phyloP scores from a whole-genome alignment of 352 stramenopile genomes.

The Saprolegnia parasitica region DNA sequence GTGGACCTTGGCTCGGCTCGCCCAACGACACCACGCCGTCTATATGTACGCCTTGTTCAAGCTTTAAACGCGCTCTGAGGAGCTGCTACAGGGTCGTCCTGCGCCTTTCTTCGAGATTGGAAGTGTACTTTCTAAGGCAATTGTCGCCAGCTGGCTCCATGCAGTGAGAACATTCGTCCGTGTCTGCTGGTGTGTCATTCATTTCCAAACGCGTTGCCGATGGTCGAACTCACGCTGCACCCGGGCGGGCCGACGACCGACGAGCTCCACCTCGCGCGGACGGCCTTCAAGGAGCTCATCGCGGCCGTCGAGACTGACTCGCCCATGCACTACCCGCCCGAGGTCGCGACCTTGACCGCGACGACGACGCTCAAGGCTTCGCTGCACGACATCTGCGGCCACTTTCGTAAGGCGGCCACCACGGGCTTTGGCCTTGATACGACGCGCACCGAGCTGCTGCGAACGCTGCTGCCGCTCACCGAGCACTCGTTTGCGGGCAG shows the following conservation, averaged over 20 bases:
- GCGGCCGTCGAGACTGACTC: not conserved
- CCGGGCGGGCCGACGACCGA: not conserved
- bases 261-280: not conserved
- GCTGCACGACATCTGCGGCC: not conserved
- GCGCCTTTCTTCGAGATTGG: too few species aligned
- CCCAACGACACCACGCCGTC: too few species aligned
- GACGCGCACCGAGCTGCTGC: not conserved
- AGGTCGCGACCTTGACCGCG: not conserved
- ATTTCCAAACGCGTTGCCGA: not conserved
- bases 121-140: not conserved
- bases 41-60: too few species aligned
- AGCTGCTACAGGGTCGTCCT: too few species aligned
- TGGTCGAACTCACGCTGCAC: not conserved
- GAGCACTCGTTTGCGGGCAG: not conserved
- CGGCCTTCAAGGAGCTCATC: slow-evolving; percentile 6
- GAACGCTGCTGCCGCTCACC: not conserved
- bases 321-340: not conserved
- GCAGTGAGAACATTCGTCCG: not conserved
- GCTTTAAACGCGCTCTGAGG: too few species aligned
- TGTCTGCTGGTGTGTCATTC: not conserved
- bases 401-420: not conserved
- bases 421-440: not conserved
- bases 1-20: too few species aligned
- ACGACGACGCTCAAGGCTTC: not conserved
- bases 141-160: not conserved